Evolutionary conservation across 2,329 filamentous ascomycete species (phyloP).

Genomic region (Hortaea sp.): DNA sequence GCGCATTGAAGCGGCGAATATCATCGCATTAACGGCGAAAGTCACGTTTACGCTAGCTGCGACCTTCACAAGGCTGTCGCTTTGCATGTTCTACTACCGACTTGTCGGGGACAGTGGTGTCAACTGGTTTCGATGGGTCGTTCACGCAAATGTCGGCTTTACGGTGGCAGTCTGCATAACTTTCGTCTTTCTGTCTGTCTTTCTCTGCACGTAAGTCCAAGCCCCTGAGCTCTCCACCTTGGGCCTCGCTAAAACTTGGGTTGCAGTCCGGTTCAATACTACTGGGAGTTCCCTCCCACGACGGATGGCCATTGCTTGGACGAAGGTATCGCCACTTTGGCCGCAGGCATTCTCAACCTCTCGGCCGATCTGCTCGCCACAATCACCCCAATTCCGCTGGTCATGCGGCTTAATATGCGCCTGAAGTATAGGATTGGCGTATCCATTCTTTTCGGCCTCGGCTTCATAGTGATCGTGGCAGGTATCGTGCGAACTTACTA

Average conservation of each 20-base stretch:
- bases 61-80: conserved; percentile 34
- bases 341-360: conserved; percentile 34
- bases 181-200: conserved; percentile 29
- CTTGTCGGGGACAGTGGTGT: conserved; percentile 32
- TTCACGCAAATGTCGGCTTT: conserved; percentile 30
- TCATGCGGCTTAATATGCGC: conserved; percentile 34
- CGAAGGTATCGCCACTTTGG: conserved; percentile 31
- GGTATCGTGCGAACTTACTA: conserved; percentile 35
- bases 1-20: conserved; percentile 18
- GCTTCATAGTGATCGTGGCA: conserved; percentile 33
- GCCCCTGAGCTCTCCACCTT: too few relatives aligned
- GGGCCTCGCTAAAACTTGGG: neutral
- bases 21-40: conserved; percentile 34
- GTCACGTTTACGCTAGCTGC: conserved; percentile 32
- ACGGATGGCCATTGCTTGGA: conserved; percentile 28
- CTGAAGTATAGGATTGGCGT: conserved; percentile 30
- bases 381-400: conserved; percentile 34
- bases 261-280: conserved; percentile 28
- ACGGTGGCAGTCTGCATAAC: conserved; percentile 29
- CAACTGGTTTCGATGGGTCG: conserved; percentile 28
- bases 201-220: conserved; percentile 28
- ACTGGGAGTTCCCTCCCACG: conserved; percentile 31
- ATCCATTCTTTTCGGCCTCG: conserved; percentile 30
- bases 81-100: conserved; percentile 39
- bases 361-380: conserved; percentile 34